Evolutionary conservation across 352 stramenopile species (phyloP), one percentile per base, ranked within the genome.

Genomic region (Globisporangium barbulae): DNA sequence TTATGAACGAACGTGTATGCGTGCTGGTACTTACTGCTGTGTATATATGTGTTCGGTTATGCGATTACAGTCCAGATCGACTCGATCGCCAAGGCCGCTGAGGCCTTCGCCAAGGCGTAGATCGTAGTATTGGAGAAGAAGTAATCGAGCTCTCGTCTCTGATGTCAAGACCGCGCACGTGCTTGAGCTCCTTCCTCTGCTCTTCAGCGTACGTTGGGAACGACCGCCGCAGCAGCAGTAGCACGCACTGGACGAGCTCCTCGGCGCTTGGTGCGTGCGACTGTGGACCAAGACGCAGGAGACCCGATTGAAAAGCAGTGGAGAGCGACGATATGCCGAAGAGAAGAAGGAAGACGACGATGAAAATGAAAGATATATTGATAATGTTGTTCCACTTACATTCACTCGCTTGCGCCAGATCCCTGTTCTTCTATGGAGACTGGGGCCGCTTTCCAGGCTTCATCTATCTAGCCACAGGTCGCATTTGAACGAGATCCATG

Each of bases 21-120:
- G 15, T 17, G 9, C 9, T n/a, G 42, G 28, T 61, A 25, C 53
- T 47, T 25, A 55, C 37, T 12, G 35, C 17, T 59, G 19, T 71
- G 31, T 53, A 30, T 33, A n/a, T 37, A 41, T 61, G 6, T 67
- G 54, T 47, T 3, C 12, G 30, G 2, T 22, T 39, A 19, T 57
- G 12, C 42, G 21, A 47, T 17, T 28, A 44, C 61, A 90, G 82
- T 85, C 63, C 68, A 90, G 57, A 73, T 94, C 44, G 74, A 88
- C 70, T 94, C 86, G 63, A 85, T 94, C 77, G 86, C 91, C 79
- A 90, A 81, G 71, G 83, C 85, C 37, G 81, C 85, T 5, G 83
- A 94, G 64, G 75, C 75, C 45, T 93, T 94, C 71, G 83, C 87
- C 65, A 85, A 79, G 72, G 80, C 81, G 37, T 91, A 89, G 76